Base-by-base conservation (phyloP, 495 filamentous ascomycete genomes). In the Penicillium riverlandense region DNA sequence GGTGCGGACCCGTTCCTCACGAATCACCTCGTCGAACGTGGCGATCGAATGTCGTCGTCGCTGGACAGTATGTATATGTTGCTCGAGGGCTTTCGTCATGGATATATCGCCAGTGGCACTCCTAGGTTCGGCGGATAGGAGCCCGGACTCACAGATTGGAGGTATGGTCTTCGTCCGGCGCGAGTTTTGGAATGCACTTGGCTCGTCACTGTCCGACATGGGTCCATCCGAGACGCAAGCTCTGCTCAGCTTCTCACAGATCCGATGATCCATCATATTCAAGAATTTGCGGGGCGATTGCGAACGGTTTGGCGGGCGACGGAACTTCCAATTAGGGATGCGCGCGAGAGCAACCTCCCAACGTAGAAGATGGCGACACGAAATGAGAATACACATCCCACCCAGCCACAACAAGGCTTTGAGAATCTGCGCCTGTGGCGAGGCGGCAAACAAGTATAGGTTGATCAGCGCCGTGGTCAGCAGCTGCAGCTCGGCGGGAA, bases 311-410 rank as follows among this genome's bases (percentile, higher is more conserved):
- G 69, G 69, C 10, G 74, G 61, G 13, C 82, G 79, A 48, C 82
- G 78, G 50, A 97, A 90, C 30, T 90, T 84, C 88, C 91, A 96
- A 47, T 77, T 86, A 2, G 92, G 92, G 31, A 98, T 86, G 34
- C 94, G 72, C 12, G 91, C 90, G 35, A 98, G 66, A 39, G 83
- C 72, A 11, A 96, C 83, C 31, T 84, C 88, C 87, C 87, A 96
- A 59, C 72, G 78, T n/a, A 97, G 79, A 11, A 91, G 75, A 38
- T 83, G 78, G 33, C 75, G 73, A 59, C 86, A 95, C 11, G 77
- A 70, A 13, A 88, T 67, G 38, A 95, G 82, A 12, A 95, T 53
- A 39, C 76, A 75, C 38, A 96, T 60, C 27, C 90, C 90, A 22
- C 94, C 94, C 31, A 88, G 74, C 90, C 92, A 97, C 7, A 97